Base-by-base conservation (phyloP, 2,329 filamentous ascomycete species). In the Talaromyces sp. region DNA sequence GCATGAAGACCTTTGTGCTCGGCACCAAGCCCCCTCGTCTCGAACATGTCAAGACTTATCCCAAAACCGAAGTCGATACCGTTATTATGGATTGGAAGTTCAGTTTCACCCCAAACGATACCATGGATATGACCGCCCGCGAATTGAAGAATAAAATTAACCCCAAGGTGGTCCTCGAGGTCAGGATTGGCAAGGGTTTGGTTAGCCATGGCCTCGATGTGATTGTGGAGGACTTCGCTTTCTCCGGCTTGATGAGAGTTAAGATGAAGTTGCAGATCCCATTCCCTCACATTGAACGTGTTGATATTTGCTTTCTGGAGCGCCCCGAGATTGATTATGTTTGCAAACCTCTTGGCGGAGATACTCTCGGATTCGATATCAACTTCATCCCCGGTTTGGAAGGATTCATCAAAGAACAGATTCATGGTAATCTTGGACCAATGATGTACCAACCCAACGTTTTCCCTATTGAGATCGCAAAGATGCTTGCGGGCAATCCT, bases 71-170 rank as follows among this genome's bases (percentile, higher is more conserved):
- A 71, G 93, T 97, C 69, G 95, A 99, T 74, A 89, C 93, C 66
- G 92, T 99, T 49, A 87, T 98, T 73, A 99, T 99, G 95, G 95
- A 99, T 77, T 99, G 95, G 95, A 97, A 96, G 74, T 99, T 99
- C 79, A 98, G 94, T 84, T 99, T 99, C 81, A 98, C 92, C 0
- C 95, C 95, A 38, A 98, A 95, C 70, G 96, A 99, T 77, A 91
- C 87, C 2, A 89, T 91, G 70, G 95, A 99, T 77, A 88, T 99
- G 85, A 99, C 95, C 1, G 84, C 89, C 1, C 88, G 90, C 67
- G 95, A 99, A 77, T 81, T 97, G 74, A 94, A 91, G 83, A 93
- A 93, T 83, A 97, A 97, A 83, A 87, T 98, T 78, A 98, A 99
- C 75, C 95, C 95, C 64, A 99, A 98, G 80, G 85, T 99, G 65